phyloP scores from a whole-genome alignment of 768 basidiomycete species.

The Mycena vitilis region DNA sequence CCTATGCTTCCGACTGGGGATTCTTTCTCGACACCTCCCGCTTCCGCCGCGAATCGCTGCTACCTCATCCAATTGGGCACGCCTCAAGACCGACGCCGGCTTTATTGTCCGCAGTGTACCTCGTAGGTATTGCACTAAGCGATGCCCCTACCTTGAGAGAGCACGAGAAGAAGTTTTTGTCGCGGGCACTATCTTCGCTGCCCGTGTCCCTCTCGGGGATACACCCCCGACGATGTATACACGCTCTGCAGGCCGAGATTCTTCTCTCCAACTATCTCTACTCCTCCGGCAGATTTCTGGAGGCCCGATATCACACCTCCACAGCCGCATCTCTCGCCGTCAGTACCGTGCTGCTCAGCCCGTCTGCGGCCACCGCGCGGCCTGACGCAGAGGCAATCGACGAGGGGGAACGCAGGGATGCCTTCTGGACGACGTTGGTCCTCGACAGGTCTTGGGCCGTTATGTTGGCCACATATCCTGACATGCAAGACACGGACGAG shows the following conservation, averaged over 20 bases:
- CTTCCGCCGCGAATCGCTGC: conserved; percentile 47
- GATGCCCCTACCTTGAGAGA: conserved; percentile 7
- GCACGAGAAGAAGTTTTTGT: conserved; percentile 43
- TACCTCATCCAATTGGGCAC: conserved; percentile 38
- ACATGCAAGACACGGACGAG: not conserved
- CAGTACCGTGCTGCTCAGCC: conserved; percentile 40
- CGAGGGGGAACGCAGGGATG: conserved; percentile 29
- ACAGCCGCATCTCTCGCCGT: conserved; percentile 48
- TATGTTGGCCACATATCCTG: conserved; percentile 13
- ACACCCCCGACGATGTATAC: conserved; percentile 46
- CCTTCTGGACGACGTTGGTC: conserved; percentile 27
- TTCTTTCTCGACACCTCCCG: conserved; percentile 58
- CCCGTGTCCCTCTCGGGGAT: conserved; percentile 37
- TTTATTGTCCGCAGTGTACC: conserved; percentile 40
- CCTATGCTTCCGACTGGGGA: conserved; percentile 53
- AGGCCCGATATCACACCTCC: conserved; percentile 49
- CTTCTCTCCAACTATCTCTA: conserved; percentile 59
- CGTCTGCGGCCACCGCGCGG: not conserved
- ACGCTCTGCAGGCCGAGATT: conserved; percentile 52
- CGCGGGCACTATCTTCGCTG: conserved; percentile 41
- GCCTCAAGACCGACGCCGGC: conserved; percentile 37
- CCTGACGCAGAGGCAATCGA: conserved; percentile 6
- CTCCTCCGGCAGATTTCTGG: conserved; percentile 50
- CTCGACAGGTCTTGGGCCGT: conserved; percentile 34
- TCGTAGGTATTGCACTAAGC: conserved; percentile 37